Conservation (phyloP, 2,329 filamentous ascomycete genomes). For the Didymella arachidicola region DNA sequence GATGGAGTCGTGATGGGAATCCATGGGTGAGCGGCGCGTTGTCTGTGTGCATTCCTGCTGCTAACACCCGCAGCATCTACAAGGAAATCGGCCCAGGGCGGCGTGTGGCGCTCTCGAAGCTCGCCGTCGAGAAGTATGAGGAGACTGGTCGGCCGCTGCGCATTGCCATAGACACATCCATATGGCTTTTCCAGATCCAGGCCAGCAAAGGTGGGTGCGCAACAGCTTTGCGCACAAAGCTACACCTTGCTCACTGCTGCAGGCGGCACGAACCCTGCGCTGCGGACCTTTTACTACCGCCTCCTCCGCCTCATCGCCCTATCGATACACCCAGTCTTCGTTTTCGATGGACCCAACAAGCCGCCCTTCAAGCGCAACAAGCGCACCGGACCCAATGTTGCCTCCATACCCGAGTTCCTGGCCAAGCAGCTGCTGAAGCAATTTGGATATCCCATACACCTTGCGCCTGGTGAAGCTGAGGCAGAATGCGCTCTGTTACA, state of each 20-base stretch:
- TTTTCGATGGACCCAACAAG: conserved; percentile 87
- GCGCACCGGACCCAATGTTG: conserved; percentile 67
- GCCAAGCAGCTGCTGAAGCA: conserved; percentile 84
- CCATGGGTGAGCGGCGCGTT: conserved; percentile 42
- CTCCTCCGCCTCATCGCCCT: conserved; percentile 77
- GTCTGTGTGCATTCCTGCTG: not conserved
- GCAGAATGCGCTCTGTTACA: conserved; percentile 93
- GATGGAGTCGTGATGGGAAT: conserved; percentile 49
- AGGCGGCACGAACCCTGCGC: conserved; percentile 87
- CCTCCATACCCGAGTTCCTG: conserved; percentile 73
- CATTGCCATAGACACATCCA: conserved; percentile 91
- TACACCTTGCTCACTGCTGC: conserved; percentile 22
- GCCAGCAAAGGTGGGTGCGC: conserved; percentile 70
- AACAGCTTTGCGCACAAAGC: not conserved
- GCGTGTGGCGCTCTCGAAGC: conserved; percentile 80
- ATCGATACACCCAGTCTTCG: conserved; percentile 86
- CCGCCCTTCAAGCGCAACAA: conserved; percentile 90
- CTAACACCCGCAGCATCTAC: conserved; percentile 72
- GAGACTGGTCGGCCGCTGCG: conserved; percentile 75
- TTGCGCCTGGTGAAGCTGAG: conserved; percentile 93
- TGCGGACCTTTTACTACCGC: conserved; percentile 92
- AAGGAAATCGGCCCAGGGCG: conserved; percentile 84
- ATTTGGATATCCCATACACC: conserved; percentile 84
- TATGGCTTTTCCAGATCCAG: conserved; percentile 96
- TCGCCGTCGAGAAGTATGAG: conserved; percentile 80